Evolutionary conservation across 2,329 filamentous ascomycete species (phyloP).

Genomic region (Fusarium papillatum): DNA sequence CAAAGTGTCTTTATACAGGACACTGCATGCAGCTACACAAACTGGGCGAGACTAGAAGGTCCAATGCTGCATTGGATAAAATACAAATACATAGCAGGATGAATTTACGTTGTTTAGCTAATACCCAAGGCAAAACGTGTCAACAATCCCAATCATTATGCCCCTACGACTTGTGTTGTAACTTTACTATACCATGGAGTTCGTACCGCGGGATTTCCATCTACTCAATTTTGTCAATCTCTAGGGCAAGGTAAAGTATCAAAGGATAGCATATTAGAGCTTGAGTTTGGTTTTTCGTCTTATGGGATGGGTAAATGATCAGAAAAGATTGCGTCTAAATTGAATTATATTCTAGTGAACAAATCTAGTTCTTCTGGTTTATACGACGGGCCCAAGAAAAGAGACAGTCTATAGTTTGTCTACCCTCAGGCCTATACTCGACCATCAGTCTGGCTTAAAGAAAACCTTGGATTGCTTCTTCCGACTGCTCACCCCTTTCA

Average conservation of each 20-base stretch:
- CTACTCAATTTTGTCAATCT: not conserved
- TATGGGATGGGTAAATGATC: not conserved
- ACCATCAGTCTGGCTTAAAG: not conserved
- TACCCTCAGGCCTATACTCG: not conserved
- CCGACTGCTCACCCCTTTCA: not conserved
- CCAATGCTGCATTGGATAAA: not conserved
- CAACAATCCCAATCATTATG: not conserved
- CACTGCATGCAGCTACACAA: not conserved
- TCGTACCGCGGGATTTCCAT: not conserved
- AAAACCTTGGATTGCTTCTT: not conserved
- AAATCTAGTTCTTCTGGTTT: not conserved
- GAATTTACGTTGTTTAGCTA: not conserved
- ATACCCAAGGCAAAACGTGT: not conserved
- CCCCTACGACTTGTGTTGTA: not conserved
- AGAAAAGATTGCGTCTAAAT: not conserved
- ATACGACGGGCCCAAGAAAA: not conserved
- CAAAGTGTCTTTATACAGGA: not conserved
- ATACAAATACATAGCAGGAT: not conserved
- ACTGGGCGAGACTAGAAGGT: not conserved
- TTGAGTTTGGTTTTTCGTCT: not conserved
- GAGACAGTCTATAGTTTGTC: not conserved
- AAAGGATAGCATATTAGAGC: not conserved
- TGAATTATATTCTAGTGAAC: not conserved
- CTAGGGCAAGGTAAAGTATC: not conserved
- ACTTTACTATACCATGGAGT: not conserved